A percentile compares a stretch with the other conserved stretches of the same genome.
phyloP scores from a whole-genome alignment of 345 rosid species.

The Brassica nigra region DNA sequence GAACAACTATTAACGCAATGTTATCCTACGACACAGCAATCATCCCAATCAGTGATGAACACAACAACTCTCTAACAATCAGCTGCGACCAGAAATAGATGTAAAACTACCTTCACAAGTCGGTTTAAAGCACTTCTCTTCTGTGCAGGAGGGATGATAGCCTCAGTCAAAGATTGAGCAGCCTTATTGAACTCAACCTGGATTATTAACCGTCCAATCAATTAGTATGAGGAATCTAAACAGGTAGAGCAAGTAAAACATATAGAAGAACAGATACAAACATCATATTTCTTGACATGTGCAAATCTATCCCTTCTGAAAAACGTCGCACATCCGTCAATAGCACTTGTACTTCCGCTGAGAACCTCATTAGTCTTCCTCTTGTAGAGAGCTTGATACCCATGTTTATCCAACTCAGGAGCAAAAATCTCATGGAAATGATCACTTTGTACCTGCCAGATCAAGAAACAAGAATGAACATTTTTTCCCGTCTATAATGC shows the following conservation, averaged over 20 bases:
- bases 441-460: constrained; percentile 87
- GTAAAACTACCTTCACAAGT: constrained; percentile 71
- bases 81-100: constrained; percentile 58
- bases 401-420: constrained; percentile 95
- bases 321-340: constrained; percentile 98
- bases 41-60: constrained; percentile 22
- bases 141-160: constrained; percentile 73
- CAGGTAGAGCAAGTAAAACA: not conserved
- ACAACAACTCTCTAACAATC: constrained; percentile 21
- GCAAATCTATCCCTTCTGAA: constrained; percentile 96
- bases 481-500: not conserved
- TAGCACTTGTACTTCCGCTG: constrained; percentile 58
- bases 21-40: constrained; percentile 63
- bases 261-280: constrained; percentile 39
- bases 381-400: constrained; percentile 91
- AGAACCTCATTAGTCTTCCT: constrained; percentile 95
- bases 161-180: constrained; percentile 98
- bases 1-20: constrained; percentile 90
- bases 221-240: constrained; percentile 32
- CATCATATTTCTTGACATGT: constrained; percentile 99
- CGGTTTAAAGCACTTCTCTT: constrained; percentile 86
- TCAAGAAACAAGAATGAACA: not conserved
- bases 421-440: constrained; percentile 86
- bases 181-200: constrained; percentile 99
- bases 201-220: constrained; percentile 15